Base-by-base conservation (phyloP, 2,329 filamentous ascomycete species). In the Beauveria sp. region DNA sequence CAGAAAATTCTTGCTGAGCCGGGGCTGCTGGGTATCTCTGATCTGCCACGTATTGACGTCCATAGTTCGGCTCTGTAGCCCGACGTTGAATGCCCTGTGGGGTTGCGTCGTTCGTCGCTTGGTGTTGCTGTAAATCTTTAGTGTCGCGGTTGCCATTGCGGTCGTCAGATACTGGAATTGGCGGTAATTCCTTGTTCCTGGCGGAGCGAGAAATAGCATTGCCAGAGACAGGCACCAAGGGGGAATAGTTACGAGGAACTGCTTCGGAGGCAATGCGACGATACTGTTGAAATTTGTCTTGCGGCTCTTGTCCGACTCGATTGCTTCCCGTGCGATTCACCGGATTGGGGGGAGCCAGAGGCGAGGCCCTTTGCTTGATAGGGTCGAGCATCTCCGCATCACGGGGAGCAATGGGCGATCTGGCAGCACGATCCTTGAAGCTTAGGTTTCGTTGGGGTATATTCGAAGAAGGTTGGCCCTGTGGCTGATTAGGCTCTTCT, bases 231-330 rank as follows among this genome's bases (percentile, higher is more conserved):
- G 62, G 58, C 6, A 45, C 45, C 42, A 53, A 20, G 10, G 54
- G 48, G 12, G 48, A 46, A 26, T 61, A 31, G 24, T 50, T 46
- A 5, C 54, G 46, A 16, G 61, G 54, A 22, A 53, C 40, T 22
- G 28, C 54, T 24, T 53, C 53, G 7, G 61, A 53, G 4, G 20
- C 48, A 20, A 49, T 46, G 8, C 49, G 49, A 10, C 26, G 57
- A 62, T 63, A 26, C 65, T 54, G 31, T 59, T 55, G 38, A 64
- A 59, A 48, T 51, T 14, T 45, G 43, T 56, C 61, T 7, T 83
- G 82, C 1, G 81, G 83, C 2, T 83, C 79, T 64, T 86, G 87
- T 68, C 76, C 80, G 42, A 85, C 72, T 67, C 83, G 86, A 65
- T 85, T 84, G 67, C 83, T 86, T n/a, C 75, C 79, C 61, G 73